Base-by-base conservation (phyloP, 192 early-diverging fungal genomes). In the Polychytrium aggregatum region DNA sequence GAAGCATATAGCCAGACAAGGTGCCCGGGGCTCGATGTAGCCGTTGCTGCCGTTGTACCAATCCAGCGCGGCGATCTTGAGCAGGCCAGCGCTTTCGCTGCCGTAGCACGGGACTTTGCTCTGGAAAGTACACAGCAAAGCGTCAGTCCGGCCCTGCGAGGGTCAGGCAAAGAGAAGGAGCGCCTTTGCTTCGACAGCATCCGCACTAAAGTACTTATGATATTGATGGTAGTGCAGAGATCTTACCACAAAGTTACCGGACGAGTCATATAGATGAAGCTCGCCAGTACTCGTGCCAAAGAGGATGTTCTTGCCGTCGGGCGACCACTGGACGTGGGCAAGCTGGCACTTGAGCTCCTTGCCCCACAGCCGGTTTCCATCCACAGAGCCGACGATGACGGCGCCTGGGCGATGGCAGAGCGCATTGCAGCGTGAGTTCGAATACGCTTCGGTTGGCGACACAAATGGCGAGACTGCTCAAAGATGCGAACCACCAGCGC, bases 331-430 rank as follows among this genome's bases (percentile, higher is more conserved):
- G 1, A 72, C 65, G 40, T 66, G 57, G 18, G 71, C 47, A 8
- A 77, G 47, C n/a, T 28, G 28, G 10, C 45, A 60, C 37, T 69
- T 68, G 18, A 80, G 48, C 43, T 80, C 74, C 54, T 80, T 77
- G 28, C 78, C 71, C 71, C 74, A 77, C 6, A 80, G 50, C 9
- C 78, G 45, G 44, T 74, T 71, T 7, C 78, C 78, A 44, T 80
- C 78, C 6, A 80, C 78, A 0, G 71, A 75, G 18, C 78, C 78
- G 11, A 76, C 59, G 48, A 80, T 80, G 9, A 80, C 74, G n/a
- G 74, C 72, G 29, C 71, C 71, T 74, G 28, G 2, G 21, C 43
- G 14, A 30, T 8, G 10, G 6, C 14, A 30, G 13, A 0, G n/a
- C n/a, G n/a, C n/a, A n/a, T n/a, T n/a, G n/a, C n/a, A n/a, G n/a